Evolutionary conservation across 352 stramenopile species (phyloP).

Genomic region (Halophytophthora batemanensis): DNA sequence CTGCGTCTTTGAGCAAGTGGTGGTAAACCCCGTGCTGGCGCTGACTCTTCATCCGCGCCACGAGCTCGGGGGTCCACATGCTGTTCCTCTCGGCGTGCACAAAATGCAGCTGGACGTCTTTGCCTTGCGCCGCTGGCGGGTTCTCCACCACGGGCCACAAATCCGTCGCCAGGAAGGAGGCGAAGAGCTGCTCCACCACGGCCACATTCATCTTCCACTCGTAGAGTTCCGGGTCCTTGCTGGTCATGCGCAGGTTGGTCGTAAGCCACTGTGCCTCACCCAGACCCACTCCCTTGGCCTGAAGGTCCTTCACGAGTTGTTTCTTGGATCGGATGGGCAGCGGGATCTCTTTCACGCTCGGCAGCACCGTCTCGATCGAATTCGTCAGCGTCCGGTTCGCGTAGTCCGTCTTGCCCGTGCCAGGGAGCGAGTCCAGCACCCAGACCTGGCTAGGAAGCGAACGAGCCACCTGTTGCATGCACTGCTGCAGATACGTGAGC

Average conservation of each 20-base stretch:
- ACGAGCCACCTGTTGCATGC: slow-evolving; percentile 31
- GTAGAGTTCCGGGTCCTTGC: slow-evolving; percentile 53
- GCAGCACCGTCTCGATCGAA: slow-evolving; percentile 74
- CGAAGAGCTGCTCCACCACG: slow-evolving; percentile 72
- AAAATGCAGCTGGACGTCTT: slow-evolving; percentile 67
- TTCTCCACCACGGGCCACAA: slow-evolving; percentile 61
- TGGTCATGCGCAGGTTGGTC: slow-evolving; percentile 63
- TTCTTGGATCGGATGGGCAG: slow-evolving; percentile 69
- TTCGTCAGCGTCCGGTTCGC: slow-evolving; percentile 52
- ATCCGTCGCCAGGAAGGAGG: slow-evolving; percentile 62
- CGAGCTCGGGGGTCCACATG: slow-evolving; percentile 63
- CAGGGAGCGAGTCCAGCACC: slow-evolving; percentile 70
- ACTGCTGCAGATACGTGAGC: slow-evolving; percentile 61
- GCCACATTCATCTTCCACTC: slow-evolving; percentile 81
- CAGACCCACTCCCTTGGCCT: slow-evolving; percentile 51
- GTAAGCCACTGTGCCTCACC: slow-evolving; percentile 81
- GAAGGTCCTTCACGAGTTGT: slow-evolving; percentile 60
- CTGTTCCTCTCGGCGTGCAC: slow-evolving; percentile 70
- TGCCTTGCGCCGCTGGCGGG: slow-evolving; percentile 19
- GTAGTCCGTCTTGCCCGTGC: slow-evolving; percentile 70
- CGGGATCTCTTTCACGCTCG: slow-evolving; percentile 65
- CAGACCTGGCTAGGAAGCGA: slow-evolving; percentile 54
- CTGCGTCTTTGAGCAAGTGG: slow-evolving; percentile 67
- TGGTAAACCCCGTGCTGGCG: slow-evolving; percentile 47
- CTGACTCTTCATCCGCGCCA: slow-evolving; percentile 44